Percentiles rank a stretch among this genome's conserved stretches.
Evolutionary conservation across 192 early-diverging fungal species (phyloP).

Genomic region (Backusella tuberculispora): DNA sequence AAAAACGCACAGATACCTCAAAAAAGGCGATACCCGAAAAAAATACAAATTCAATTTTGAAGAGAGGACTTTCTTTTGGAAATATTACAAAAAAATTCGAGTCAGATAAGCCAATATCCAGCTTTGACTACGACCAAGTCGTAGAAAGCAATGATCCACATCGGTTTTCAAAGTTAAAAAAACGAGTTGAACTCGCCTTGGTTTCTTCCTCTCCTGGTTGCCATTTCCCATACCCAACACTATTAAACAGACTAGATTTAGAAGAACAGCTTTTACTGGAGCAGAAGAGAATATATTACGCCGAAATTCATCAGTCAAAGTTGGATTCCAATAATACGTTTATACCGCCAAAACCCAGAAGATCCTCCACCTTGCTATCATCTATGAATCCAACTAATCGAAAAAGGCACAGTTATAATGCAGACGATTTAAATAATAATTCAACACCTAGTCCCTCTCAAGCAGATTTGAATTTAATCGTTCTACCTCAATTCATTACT

Average conservation of each 20-base stretch:
- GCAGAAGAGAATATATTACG: background rate
- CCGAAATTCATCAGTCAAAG: background rate
- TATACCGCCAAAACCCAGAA: background rate
- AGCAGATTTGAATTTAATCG: background rate
- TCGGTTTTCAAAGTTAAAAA: conserved; percentile 44
- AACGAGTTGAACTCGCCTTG: conserved; percentile 59
- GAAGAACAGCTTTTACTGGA: conserved; percentile 48
- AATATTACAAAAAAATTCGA: conserved; percentile 7
- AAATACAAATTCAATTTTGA: background rate
- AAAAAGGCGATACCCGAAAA: background rate
- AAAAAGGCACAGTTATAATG: background rate
- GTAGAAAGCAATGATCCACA: conserved; percentile 40
- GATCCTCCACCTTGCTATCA: background rate
- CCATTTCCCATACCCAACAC: conserved; percentile 75
- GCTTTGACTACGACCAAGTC: conserved; percentile 1
- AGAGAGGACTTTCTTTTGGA: conserved; percentile 1
- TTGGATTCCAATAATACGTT: background rate
- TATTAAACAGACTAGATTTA: conserved; percentile 63
- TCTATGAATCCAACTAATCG: background rate
- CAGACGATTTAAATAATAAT: background rate
- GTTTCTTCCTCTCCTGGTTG: conserved; percentile 84
- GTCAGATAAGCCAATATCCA: background rate
- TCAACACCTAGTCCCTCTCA: background rate
- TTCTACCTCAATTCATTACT: conserved; percentile 9
- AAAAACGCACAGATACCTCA: background rate